Evolutionary conservation across 2,329 filamentous ascomycete genomes (phyloP).

Genomic region (Bimuria novae-zelandiae): DNA sequence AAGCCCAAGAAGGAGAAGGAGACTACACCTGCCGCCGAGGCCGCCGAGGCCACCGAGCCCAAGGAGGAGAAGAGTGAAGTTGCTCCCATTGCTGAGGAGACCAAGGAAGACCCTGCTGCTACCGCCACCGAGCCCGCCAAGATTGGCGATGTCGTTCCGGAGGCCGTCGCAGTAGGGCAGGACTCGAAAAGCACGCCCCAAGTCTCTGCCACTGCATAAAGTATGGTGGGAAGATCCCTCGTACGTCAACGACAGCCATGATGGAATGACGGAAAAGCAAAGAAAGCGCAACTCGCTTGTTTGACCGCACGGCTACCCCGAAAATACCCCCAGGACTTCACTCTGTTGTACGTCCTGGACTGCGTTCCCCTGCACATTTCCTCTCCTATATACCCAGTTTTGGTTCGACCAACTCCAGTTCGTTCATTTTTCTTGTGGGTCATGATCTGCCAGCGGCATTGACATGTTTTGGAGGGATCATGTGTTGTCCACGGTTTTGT

Average conservation of each 20-base stretch:
- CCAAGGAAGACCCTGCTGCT: constrained; percentile 32
- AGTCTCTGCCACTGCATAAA: constrained; percentile 50
- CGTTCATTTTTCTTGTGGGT: constrained; percentile 37
- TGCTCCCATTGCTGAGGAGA: constrained; percentile 32
- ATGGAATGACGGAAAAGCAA: constrained; percentile 52
- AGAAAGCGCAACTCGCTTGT: constrained; percentile 45
- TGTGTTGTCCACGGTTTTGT: constrained; percentile 41
- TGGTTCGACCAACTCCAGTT: constrained; percentile 28
- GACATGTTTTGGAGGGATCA: constrained; percentile 41
- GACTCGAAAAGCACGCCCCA: constrained; percentile 46
- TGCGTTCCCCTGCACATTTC: constrained; percentile 32
- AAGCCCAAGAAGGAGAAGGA: constrained; percentile 47
- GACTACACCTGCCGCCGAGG: constrained; percentile 39
- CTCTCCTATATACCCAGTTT: constrained; percentile 34
- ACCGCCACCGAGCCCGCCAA: constrained; percentile 33
- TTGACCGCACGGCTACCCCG: constrained; percentile 44
- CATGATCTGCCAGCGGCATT: constrained; percentile 41
- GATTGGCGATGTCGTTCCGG: constrained; percentile 47
- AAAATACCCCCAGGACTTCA: constrained; percentile 37
- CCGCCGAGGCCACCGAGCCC: constrained; percentile 35
- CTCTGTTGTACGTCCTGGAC: constrained; percentile 37
- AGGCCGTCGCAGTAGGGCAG: constrained; percentile 46
- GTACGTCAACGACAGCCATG: constrained; percentile 47
- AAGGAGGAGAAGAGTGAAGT: constrained; percentile 24
- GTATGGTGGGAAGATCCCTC: constrained; percentile 47